phyloP scores from a whole-genome alignment of 768 basidiomycete species.

The Leucosporidium yakuticum region DNA sequence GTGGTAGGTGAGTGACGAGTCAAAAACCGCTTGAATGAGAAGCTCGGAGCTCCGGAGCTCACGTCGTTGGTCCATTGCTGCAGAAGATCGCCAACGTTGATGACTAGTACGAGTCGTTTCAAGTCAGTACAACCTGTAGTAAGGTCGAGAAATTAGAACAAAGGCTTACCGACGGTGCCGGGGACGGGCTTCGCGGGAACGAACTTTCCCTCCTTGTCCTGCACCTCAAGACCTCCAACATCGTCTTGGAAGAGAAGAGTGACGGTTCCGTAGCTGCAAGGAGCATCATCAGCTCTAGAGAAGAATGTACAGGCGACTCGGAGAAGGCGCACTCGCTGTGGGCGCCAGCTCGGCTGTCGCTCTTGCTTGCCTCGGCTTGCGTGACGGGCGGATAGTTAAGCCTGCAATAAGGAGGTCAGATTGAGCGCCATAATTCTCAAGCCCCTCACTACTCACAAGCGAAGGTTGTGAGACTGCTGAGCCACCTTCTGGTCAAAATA shows the following conservation, averaged over 20 bases:
- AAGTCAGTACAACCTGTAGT: too few relatives aligned
- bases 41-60: not conserved
- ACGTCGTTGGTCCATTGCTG: slow-evolving; percentile 41
- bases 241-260: slow-evolving; percentile 60
- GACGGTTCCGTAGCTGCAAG: slow-evolving; percentile 3
- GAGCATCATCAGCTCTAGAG: too few relatives aligned
- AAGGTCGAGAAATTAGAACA: too few relatives aligned
- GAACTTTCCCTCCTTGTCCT: slow-evolving; percentile 51
- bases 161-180: too few relatives aligned
- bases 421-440: not conserved
- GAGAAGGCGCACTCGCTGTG: slow-evolving; percentile 53
- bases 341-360: slow-evolving; percentile 75
- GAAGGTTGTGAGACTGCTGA: slow-evolving; percentile 72
- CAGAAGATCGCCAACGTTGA: slow-evolving; percentile 40
- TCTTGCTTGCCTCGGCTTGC: slow-evolving; percentile 53
- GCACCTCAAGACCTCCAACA: slow-evolving; percentile 59
- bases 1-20: not conserved
- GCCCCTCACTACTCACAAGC: slow-evolving; percentile 50
- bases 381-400: slow-evolving; percentile 75
- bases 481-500: slow-evolving; percentile 72
- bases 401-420: not conserved
- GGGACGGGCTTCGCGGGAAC: slow-evolving; percentile 42
- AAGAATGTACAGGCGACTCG: too few relatives aligned
- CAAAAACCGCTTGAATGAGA: not conserved
- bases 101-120: too few relatives aligned